These are phyloP conservation scores for Geoglossum cookeanum DNA, from an alignment of 2,329 filamentous ascomycete species.

Conservation along the genomic window DNA sequence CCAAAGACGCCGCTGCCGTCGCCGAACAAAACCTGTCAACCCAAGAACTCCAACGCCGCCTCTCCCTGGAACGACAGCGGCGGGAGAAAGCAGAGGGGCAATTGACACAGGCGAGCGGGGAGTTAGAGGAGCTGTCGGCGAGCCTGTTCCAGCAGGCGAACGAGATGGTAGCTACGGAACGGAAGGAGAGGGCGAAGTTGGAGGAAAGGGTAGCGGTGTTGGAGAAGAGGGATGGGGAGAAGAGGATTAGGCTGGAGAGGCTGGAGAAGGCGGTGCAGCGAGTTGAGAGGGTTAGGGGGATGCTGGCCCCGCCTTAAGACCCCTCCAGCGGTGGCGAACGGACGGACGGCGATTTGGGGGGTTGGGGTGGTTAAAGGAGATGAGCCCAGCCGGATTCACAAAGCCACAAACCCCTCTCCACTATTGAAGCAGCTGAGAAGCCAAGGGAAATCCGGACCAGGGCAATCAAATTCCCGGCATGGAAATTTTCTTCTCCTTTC, in stretches of 20 bases:
- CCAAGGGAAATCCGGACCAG: too few species aligned
- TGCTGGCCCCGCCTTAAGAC: constrained; percentile 25
- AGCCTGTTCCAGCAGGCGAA: constrained; percentile 68
- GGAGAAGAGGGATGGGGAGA: constrained; percentile 51
- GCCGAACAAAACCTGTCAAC: constrained; percentile 5
- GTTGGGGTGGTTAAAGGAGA: too few species aligned
- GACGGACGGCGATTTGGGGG: too few species aligned
- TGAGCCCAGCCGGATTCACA: too few species aligned
- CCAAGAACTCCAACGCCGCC: constrained; percentile 35
- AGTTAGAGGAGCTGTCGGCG: constrained; percentile 62
- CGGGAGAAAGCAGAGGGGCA: constrained; percentile 50
- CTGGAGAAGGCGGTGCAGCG: constrained; percentile 51
- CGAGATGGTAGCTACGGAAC: constrained; percentile 67
- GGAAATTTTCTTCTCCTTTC: too few species aligned
- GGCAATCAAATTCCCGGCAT: too few species aligned
- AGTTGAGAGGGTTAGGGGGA: constrained; percentile 48
- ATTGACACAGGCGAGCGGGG: constrained; percentile 44
- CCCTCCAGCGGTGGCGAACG: too few species aligned
- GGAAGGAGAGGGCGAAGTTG: constrained; percentile 48
- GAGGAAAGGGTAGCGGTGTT: constrained; percentile 51
- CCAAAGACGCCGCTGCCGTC: constrained; percentile 9
- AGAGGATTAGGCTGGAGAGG: constrained; percentile 46
- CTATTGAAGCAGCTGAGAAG: too few species aligned
- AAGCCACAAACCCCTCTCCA: too few species aligned
- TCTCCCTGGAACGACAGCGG: constrained; percentile 46